Conservation (phyloP, 192 early-diverging fungal species). For the Backusella macrospora region DNA sequence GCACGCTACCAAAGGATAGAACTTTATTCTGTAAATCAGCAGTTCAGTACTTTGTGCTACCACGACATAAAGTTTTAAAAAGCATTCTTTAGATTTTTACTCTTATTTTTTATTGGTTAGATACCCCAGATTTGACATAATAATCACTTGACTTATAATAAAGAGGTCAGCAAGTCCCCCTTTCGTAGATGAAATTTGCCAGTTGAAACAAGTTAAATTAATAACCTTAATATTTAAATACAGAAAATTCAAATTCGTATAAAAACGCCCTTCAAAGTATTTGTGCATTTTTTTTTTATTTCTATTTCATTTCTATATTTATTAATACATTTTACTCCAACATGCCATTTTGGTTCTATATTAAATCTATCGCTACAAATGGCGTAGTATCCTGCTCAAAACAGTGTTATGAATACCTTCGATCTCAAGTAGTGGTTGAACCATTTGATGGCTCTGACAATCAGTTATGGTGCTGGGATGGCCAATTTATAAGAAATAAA, state of each 20-base stretch:
- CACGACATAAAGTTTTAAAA: background rate
- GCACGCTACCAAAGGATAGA: background rate
- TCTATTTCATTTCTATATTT: background rate
- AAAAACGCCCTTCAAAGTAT: background rate
- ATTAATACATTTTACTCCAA: slow-evolving; percentile 11
- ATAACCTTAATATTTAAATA: slow-evolving; percentile 10
- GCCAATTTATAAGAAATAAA: slow-evolving; percentile 33
- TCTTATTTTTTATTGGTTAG: background rate
- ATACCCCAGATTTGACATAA: slow-evolving; percentile 10
- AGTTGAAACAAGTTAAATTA: background rate
- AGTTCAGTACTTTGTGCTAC: background rate
- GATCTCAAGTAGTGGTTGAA: slow-evolving; percentile 34
- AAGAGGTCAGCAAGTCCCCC: background rate
- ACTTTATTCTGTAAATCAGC: background rate
- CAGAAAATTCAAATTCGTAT: background rate
- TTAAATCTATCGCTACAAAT: slow-evolving; percentile 23
- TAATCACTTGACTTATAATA: background rate
- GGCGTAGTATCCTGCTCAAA: slow-evolving; percentile 22
- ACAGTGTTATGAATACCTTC: background rate
- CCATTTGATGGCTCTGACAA: slow-evolving; percentile 21
- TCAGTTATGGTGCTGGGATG: slow-evolving; percentile 40
- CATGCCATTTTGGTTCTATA: slow-evolving; percentile 31
- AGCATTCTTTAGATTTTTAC: background rate
- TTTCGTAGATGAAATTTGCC: background rate
- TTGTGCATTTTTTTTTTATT: background rate